These are phyloP conservation scores for Pseudogymnoascus sp. DNA, from an alignment of 2,329 filamentous ascomycete species.

Conservation along the genomic window DNA sequence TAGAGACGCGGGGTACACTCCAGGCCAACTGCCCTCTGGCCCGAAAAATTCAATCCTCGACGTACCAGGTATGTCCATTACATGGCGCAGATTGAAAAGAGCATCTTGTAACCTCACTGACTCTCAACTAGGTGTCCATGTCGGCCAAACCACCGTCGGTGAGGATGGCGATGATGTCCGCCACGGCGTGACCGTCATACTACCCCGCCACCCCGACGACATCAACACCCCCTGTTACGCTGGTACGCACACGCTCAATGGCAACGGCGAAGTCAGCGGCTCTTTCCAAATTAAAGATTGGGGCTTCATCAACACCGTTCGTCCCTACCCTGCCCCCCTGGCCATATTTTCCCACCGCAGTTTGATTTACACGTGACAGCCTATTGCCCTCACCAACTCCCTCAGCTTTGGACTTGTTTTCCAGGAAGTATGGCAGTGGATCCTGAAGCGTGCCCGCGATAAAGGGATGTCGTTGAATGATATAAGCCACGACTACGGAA, in stretches of 20 bases:
- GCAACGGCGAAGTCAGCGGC: conserved; percentile 26
- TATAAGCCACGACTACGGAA: conserved; percentile 27
- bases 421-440: conserved; percentile 25
- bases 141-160: conserved; percentile 25
- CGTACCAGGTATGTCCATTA: conserved; percentile 19
- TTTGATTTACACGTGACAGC: conserved; percentile 16
- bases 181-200: conserved; percentile 26
- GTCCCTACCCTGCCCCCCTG: neutral
- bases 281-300: conserved; percentile 26
- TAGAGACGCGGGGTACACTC: conserved; percentile 23
- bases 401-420: conserved; percentile 31
- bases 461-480: conserved; percentile 17
- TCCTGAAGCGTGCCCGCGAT: conserved; percentile 17
- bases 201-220: conserved; percentile 23
- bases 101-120: neutral
- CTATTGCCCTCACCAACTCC: conserved; percentile 32
- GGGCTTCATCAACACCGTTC: conserved; percentile 26
- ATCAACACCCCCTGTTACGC: conserved; percentile 26
- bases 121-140: conserved; percentile 20
- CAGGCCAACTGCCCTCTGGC: conserved; percentile 22
- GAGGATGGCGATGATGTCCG: conserved; percentile 22
- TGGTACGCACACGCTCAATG: conserved; percentile 25
- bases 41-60: conserved; percentile 28
- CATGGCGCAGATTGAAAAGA: neutral
- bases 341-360: neutral